These are phyloP conservation scores for Phaseolus coccineus DNA, from an alignment of 331 rosid genomes.

Conservation along the genomic window DNA sequence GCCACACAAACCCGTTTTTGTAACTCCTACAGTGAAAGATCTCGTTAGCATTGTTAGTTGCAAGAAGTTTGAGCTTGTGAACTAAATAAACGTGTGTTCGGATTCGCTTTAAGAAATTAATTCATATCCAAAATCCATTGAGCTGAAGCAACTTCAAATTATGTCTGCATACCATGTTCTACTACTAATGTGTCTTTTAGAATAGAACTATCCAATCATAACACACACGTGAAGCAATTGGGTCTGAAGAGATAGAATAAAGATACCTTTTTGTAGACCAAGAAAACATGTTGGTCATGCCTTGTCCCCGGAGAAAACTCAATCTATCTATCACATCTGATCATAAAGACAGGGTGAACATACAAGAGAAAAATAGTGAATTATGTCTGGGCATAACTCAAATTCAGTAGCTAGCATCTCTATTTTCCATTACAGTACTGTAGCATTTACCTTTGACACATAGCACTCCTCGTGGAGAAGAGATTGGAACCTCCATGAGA, in stretches of 20 bases:
- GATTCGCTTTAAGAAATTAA: not conserved
- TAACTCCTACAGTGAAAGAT: slow-evolving; percentile 50
- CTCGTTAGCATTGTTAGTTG: slow-evolving; percentile 13
- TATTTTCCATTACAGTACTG: not conserved
- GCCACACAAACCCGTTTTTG: slow-evolving; percentile 78
- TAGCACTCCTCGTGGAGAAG: slow-evolving; percentile 59
- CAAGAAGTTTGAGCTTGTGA: slow-evolving; percentile 11
- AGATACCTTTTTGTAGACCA: slow-evolving; percentile 73
- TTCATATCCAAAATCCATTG: too few species aligned
- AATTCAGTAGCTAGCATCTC: not conserved
- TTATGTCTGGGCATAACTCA: not conserved
- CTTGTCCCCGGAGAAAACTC: slow-evolving; percentile 65
- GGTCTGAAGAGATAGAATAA: not conserved
- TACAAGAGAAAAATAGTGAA: not conserved
- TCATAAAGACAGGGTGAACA: not conserved
- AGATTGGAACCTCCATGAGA: slow-evolving; percentile 70
- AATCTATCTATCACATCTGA: slow-evolving; percentile 67
- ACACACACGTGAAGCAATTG: not conserved
- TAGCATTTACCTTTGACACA: slow-evolving; percentile 58
- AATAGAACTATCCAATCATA: too few species aligned
- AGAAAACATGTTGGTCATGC: slow-evolving; percentile 59
- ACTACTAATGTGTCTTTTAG: not conserved
- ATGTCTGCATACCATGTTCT: too few species aligned
- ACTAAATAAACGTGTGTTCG: not conserved
- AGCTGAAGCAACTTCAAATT: too few species aligned